These are phyloP conservation scores for Volvox carteri DNA, from an alignment of 163 green algal genomes.

Conservation along the genomic window DNA sequence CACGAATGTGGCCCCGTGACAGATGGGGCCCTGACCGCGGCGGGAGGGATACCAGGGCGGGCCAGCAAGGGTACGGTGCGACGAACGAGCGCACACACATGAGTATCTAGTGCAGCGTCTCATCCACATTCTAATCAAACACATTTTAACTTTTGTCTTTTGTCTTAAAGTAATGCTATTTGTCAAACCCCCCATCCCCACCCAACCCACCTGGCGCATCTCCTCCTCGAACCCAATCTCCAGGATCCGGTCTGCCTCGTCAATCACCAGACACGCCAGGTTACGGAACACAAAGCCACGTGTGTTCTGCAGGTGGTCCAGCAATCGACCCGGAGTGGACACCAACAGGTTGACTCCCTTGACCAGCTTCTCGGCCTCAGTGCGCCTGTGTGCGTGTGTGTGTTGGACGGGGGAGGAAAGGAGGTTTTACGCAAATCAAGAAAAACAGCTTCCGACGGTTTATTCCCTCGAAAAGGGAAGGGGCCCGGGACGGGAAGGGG, in stretches of 20 bases:
- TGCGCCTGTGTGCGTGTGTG: conserved; percentile 67
- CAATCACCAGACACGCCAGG: conserved; percentile 94
- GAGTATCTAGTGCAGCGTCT: too few species aligned
- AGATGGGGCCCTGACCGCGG: too few species aligned
- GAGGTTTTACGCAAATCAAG: background rate
- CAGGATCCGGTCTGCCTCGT: conserved; percentile 98
- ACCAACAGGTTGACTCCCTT: conserved; percentile 98
- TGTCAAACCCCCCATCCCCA: background rate
- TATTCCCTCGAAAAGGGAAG: too few species aligned
- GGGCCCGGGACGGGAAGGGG: too few species aligned
- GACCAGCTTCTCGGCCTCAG: conserved; percentile 94
- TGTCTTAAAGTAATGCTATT: too few species aligned
- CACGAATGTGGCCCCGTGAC: too few species aligned
- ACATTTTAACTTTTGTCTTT: too few species aligned
- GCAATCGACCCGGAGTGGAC: conserved; percentile 94
- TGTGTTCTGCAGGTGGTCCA: conserved; percentile 99
- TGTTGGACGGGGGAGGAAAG: background rate
- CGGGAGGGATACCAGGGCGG: too few species aligned
- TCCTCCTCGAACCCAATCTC: conserved; percentile 99
- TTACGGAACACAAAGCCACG: conserved; percentile 68
- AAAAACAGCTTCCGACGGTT: too few species aligned
- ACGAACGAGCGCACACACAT: background rate
- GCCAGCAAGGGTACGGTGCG: too few species aligned
- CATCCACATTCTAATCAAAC: too few species aligned
- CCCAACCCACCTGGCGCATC: conserved; percentile 89